Conservation (phyloP, 805 yeast species). For the Pichia heedii region DNA sequence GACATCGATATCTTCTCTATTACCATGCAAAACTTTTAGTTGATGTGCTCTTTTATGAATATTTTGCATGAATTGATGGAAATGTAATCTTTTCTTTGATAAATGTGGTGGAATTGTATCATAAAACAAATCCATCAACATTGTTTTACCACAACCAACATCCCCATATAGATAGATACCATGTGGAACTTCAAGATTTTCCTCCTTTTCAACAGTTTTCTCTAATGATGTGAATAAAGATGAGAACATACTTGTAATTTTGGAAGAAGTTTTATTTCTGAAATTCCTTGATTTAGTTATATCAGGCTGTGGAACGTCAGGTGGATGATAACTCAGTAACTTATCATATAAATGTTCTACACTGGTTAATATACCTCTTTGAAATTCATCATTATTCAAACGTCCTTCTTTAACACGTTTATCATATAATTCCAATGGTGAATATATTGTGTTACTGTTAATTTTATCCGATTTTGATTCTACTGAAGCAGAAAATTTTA, state of each 20-base stretch:
- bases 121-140: slow-evolving; percentile 95
- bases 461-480: neutral
- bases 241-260: slow-evolving; percentile 29
- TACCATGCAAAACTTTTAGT: slow-evolving; percentile 55
- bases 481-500: too few relatives aligned
- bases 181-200: slow-evolving; percentile 40
- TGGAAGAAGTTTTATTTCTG: slow-evolving; percentile 12
- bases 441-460: neutral
- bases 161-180: slow-evolving; percentile 95
- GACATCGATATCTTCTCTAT: slow-evolving; percentile 62
- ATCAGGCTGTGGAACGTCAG: slow-evolving; percentile 45
- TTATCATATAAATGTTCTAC: slow-evolving; percentile 51
- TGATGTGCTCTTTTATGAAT: slow-evolving; percentile 83
- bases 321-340: slow-evolving; percentile 52
- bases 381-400: slow-evolving; percentile 69
- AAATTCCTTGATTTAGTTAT: slow-evolving; percentile 19
- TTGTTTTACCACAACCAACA: slow-evolving; percentile 97
- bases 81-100: slow-evolving; percentile 76
- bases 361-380: slow-evolving; percentile 59
- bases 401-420: slow-evolving; percentile 29
- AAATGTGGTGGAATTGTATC: slow-evolving; percentile 70
- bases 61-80: slow-evolving; percentile 95
- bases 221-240: slow-evolving; percentile 19
- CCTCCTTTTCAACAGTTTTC: neutral
- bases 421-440: slow-evolving; percentile 26